These are phyloP conservation scores for Oryza coarctata DNA, from an alignment of 176 grass and related monocot species.

Conservation along the genomic window DNA sequence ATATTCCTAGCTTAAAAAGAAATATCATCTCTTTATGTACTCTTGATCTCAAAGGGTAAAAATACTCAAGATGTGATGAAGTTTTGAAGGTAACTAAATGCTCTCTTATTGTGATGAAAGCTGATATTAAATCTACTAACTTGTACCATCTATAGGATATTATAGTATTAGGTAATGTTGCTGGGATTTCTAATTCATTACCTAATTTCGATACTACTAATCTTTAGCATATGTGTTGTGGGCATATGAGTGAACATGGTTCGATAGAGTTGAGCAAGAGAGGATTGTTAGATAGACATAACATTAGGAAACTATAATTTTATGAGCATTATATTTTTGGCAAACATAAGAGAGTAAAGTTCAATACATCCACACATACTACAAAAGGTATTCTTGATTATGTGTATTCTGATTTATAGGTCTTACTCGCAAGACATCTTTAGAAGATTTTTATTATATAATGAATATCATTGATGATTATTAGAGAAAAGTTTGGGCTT, in stretches of 20 bases:
- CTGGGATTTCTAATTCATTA: background rate
- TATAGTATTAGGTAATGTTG: background rate
- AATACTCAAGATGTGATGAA: background rate
- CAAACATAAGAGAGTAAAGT: background rate
- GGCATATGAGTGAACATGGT: no score
- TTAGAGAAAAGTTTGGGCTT: background rate
- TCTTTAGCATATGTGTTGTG: no score
- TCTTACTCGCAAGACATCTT: background rate
- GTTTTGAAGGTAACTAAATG: background rate
- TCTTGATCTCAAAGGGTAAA: background rate
- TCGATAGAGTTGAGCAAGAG: background rate
- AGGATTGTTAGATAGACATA: background rate
- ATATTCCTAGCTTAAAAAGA: background rate
- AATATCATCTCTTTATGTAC: background rate
- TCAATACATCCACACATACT: background rate
- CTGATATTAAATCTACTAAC: background rate
- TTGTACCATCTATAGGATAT: background rate
- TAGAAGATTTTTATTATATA: background rate
- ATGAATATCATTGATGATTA: background rate
- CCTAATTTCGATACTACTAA: no score
- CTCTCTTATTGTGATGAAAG: background rate
- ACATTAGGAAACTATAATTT: background rate
- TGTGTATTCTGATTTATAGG: conserved; percentile 2
- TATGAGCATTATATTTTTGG: conserved; percentile 9
- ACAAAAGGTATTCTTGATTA: conserved; percentile 7